Percentiles rank a stretch among this genome's conserved stretches.
phyloP scores from a whole-genome alignment of 139 green algal genomes.

The Penium margaritaceum region DNA sequence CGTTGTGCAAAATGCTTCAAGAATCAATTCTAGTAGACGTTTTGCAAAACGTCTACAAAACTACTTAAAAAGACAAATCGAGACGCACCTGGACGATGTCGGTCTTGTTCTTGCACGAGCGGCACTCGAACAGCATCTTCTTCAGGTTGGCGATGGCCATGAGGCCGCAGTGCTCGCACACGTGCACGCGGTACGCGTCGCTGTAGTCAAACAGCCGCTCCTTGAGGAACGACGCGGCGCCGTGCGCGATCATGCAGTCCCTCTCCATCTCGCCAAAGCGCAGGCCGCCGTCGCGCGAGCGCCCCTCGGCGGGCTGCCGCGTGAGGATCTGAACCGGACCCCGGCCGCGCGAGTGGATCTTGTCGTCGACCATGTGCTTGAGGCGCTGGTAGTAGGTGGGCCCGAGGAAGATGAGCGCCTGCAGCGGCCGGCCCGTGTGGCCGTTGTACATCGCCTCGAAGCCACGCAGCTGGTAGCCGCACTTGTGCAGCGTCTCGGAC shows the following conservation, averaged over 20 bases:
- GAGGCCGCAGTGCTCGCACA: slow-evolving; percentile 56
- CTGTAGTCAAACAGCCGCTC: slow-evolving; percentile 58
- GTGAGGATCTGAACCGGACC: slow-evolving; percentile 87
- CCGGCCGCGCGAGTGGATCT: slow-evolving; percentile 80
- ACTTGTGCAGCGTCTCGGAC: slow-evolving; percentile 71
- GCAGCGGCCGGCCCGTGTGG: slow-evolving; percentile 70
- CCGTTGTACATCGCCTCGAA: slow-evolving; percentile 96
- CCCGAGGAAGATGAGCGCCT: slow-evolving; percentile 84
- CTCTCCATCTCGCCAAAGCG: slow-evolving; percentile 97
- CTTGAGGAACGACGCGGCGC: slow-evolving; percentile 54
- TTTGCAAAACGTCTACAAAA: too few species aligned
- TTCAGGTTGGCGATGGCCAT: slow-evolving; percentile 57
- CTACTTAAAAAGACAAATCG: too few species aligned
- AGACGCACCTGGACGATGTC: slow-evolving; percentile 46
- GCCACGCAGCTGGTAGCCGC: slow-evolving; percentile 74
- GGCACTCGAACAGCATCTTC: slow-evolving; percentile 56
- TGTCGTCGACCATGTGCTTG: slow-evolving; percentile 99
- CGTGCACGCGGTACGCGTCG: slow-evolving; percentile 57
- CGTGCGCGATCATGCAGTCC: slow-evolving; percentile 73
- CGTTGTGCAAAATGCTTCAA: too few species aligned
- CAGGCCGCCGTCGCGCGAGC: slow-evolving; percentile 87
- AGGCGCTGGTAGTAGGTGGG: slow-evolving; percentile 95
- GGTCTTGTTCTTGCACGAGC: slow-evolving; percentile 55
- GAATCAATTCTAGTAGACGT: too few species aligned
- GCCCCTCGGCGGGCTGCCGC: slow-evolving; percentile 89